These are phyloP conservation scores for Cicer cuneatum DNA, from an alignment of 306 rosid species.

Conservation along the genomic window DNA sequence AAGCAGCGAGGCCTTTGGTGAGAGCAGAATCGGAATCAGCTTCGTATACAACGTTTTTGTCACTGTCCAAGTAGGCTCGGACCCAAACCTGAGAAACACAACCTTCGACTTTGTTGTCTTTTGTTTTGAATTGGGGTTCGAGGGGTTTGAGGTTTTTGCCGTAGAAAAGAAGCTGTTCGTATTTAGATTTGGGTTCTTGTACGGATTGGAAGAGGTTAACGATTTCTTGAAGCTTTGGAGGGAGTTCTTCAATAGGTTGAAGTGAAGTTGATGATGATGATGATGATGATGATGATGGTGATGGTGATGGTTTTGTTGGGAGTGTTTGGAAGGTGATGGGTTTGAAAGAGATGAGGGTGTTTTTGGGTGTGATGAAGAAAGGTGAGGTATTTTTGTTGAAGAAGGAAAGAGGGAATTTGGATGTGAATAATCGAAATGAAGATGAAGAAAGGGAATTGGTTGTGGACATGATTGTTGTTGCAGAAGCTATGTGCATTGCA, in stretches of 20 bases:
- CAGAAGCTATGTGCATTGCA: conserved; percentile 2
- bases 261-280: conserved; percentile 52
- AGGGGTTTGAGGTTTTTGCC: conserved; percentile 88
- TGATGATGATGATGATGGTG: conserved; percentile 46
- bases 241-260: conserved; percentile 86
- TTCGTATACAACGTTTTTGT: conserved; percentile 70
- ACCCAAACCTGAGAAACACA: conserved; percentile 99
- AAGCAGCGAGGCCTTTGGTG: conserved; percentile 91
- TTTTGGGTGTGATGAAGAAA: conserved; percentile 18
- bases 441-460: conserved; percentile 52
- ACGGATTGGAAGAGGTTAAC: conserved; percentile 87
- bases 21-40: conserved; percentile 92
- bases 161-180: conserved; percentile 88
- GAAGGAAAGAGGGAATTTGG: conserved; percentile 47
- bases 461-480: conserved; percentile 51
- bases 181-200: conserved; percentile 75
- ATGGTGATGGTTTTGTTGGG: conserved; percentile 42
- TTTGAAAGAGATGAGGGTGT: conserved; percentile 47
- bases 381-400: conserved; percentile 18
- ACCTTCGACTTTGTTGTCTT: conserved; percentile 83
- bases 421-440: conserved; percentile 61
- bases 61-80: conserved; percentile 73
- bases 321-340: conserved; percentile 70
- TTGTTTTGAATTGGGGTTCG: conserved; percentile 65
- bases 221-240: conserved; percentile 92